These are phyloP conservation scores for Entomophthora muscae DNA, from an alignment of 371 early-diverging fungal species.

Conservation along the genomic window DNA sequence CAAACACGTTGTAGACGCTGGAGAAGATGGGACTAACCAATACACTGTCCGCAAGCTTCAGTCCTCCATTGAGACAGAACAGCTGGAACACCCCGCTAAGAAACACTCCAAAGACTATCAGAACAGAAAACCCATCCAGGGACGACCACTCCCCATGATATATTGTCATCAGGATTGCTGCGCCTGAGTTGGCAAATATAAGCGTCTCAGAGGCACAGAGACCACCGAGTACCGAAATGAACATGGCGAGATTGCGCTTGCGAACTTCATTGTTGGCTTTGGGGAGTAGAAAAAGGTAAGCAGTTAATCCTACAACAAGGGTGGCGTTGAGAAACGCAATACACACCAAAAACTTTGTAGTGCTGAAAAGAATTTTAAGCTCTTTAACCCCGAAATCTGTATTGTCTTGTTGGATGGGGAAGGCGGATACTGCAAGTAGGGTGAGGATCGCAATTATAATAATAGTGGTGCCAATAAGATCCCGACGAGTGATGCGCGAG, in stretches of 20 bases:
- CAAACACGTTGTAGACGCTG: slow-evolving; percentile 44
- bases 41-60: slow-evolving; percentile 40
- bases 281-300: slow-evolving; percentile 12
- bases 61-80: slow-evolving; percentile 42
- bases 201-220: slow-evolving; percentile 42
- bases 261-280: slow-evolving; percentile 12
- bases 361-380: slow-evolving; percentile 31
- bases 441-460: slow-evolving; percentile 43
- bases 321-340: slow-evolving; percentile 37
- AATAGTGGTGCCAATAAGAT: slow-evolving; percentile 44
- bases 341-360: slow-evolving; percentile 38
- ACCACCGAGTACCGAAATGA: slow-evolving; percentile 41
- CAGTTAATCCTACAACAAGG: slow-evolving; percentile 24
- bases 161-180: neutral
- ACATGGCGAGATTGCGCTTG: slow-evolving; percentile 32
- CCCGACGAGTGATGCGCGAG: slow-evolving; percentile 35
- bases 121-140: neutral
- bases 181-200: slow-evolving; percentile 27
- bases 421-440: slow-evolving; percentile 38
- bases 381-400: slow-evolving; percentile 30
- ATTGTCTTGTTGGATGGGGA: neutral
- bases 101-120: neutral
- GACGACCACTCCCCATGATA: neutral
- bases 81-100: slow-evolving; percentile 17
- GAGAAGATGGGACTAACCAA: slow-evolving; percentile 48